Conservation (phyloP, 1,284 basidiomycete genomes). For the Irpex rosettiformis region DNA sequence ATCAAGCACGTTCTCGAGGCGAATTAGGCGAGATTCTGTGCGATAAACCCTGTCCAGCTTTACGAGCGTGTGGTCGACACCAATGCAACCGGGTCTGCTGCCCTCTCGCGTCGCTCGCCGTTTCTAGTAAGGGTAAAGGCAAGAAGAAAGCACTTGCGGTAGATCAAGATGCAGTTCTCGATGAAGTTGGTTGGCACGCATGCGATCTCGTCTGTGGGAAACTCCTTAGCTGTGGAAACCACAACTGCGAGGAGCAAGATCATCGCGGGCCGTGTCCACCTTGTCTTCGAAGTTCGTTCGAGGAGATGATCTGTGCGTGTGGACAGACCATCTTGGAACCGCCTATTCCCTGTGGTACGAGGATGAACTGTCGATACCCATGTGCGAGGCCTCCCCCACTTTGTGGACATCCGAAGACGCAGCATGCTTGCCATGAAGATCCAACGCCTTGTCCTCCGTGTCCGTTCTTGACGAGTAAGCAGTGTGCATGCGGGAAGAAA, state of each 20-base stretch:
- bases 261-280: constrained; percentile 79
- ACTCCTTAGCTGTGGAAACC: constrained; percentile 69
- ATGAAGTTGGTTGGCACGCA: constrained; percentile 67
- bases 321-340: constrained; percentile 69
- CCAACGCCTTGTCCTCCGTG: constrained; percentile 76
- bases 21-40: constrained; percentile 64
- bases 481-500: constrained; percentile 88
- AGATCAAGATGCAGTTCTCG: constrained; percentile 38
- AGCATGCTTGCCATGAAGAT: constrained; percentile 79
- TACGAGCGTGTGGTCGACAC: constrained; percentile 79
- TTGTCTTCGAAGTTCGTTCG: constrained; percentile 85
- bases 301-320: constrained; percentile 85
- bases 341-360: constrained; percentile 76
- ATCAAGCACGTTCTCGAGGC: constrained; percentile 26
- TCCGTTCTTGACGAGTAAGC: constrained; percentile 71
- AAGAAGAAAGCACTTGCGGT: constrained; percentile 46
- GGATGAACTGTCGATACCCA: constrained; percentile 73
- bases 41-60: constrained; percentile 69
- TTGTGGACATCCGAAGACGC: constrained; percentile 79
- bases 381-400: constrained; percentile 68
- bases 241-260: constrained; percentile 73
- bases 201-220: constrained; percentile 81
- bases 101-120: constrained; percentile 68
- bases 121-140: constrained; percentile 50
- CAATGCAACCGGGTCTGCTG: constrained; percentile 83